Conservation (phyloP, 2,329 filamentous ascomycete genomes). For the Curvularia hawaiiensis region DNA sequence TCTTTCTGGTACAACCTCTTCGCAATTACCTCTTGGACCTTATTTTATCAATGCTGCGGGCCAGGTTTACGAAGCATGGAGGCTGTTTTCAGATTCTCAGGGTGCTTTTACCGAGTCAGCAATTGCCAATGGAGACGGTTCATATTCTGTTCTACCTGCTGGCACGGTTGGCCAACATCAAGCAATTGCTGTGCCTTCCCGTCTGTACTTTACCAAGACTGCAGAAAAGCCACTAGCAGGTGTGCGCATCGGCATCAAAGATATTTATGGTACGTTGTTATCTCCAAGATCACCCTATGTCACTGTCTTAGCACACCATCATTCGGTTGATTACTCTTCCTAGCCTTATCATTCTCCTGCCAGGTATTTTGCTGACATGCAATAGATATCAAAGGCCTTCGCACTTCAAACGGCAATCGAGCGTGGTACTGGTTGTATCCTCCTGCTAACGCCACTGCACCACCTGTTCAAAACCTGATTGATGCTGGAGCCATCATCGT, state of each 20-base stretch:
- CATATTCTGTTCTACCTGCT: conserved; percentile 51
- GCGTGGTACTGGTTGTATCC: conserved; percentile 62
- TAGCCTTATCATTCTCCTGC: no score
- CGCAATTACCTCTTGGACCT: conserved; percentile 51
- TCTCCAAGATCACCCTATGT: neutral
- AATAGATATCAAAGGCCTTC: conserved; percentile 60
- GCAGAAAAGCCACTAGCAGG: conserved; percentile 60
- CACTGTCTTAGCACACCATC: neutral
- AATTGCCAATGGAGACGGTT: conserved; percentile 47
- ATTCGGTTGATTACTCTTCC: neutral
- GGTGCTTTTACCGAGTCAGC: conserved; percentile 57
- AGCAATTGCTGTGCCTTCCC: conserved; percentile 59
- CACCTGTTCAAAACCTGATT: conserved; percentile 61
- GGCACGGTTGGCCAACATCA: conserved; percentile 46
- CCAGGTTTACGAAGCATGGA: conserved; percentile 55
- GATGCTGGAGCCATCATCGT: conserved; percentile 62
- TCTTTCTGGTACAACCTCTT: conserved; percentile 22
- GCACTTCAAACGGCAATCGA: conserved; percentile 62
- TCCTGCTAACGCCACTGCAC: conserved; percentile 53
- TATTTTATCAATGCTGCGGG: conserved; percentile 57
- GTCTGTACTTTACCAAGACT: conserved; percentile 56
- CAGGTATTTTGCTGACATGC: conserved; percentile 53
- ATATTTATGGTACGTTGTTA: conserved; percentile 54
- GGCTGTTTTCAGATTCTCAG: conserved; percentile 56
- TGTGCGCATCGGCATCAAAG: conserved; percentile 67